Base-by-base conservation (phyloP, 257 asterid genomes). In the Perilla frutescens region DNA sequence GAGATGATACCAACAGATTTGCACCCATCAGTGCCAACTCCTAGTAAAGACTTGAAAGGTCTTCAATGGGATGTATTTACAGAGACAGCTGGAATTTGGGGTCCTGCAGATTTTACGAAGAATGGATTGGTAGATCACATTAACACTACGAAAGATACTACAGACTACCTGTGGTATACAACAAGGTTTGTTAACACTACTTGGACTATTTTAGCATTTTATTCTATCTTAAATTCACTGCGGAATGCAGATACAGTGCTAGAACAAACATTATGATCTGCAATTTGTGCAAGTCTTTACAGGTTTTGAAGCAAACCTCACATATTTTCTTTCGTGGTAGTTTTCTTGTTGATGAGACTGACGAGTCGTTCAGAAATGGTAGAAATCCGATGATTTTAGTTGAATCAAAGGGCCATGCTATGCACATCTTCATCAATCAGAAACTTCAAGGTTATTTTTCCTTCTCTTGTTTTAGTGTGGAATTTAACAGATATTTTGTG, bases 131-230 rank as follows among this genome's bases (percentile, higher is more conserved):
- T 85, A 53, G 98, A 92, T 85, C 97, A 90, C 81, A 92, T 92
- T 66, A 92, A 92, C 83, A 84, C 90, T 64, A 92, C 98, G 61
- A 88, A 89, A 82, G 96, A 90, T 72, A 76, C 96, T 14, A 90
- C 98, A 9, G 98, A 92, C 78, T 92, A 92, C 86, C 96, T 92
- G 62, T 92, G 98, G 98, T 89, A 86, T 58, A 82, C 84, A 4
- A 90, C 93, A 77, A 92, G 97, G 98, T 92, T 20, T 20, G 81
- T 87, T 75, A 58, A 68, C 7, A 34, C 26, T 71, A 40, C 53
- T 32, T 49, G 29, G 36, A 62, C 50, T 73, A 66, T 57, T 29
- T 80, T 37, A 50, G 62, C 62, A 66, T 66, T 5, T 72, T 20
- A 20, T 37, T 50, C 54, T 49, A 20, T 40, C 53, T 47, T 29